phyloP scores from a whole-genome alignment of 257 asterid species.

The Orobanche coerulescens region DNA sequence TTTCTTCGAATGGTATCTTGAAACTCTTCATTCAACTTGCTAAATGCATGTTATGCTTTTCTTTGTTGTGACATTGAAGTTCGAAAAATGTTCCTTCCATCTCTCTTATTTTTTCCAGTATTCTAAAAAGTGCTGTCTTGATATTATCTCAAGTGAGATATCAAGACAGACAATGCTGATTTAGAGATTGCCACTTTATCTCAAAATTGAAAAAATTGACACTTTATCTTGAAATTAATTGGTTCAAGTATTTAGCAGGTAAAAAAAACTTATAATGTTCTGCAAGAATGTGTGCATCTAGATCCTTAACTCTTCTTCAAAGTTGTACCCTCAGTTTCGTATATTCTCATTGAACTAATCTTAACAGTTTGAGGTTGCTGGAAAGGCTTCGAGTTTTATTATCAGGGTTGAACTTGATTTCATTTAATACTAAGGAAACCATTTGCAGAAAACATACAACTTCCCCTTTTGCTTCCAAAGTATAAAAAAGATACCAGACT shows the following conservation, averaged over 20 bases:
- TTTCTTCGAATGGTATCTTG: slow-evolving; percentile 49
- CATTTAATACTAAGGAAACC: too few relatives aligned
- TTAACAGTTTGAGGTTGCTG: not conserved
- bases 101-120: not conserved
- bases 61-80: not conserved
- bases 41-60: slow-evolving; percentile 5
- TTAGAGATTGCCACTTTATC: not conserved
- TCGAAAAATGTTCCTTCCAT: not conserved
- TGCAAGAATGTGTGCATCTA: slow-evolving; percentile 1
- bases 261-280: not conserved
- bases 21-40: not conserved
- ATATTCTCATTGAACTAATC: not conserved
- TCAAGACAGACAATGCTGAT: not conserved
- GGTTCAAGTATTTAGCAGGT: not conserved
- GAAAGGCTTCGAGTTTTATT: not conserved
- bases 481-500: not conserved
- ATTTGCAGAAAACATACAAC: too few relatives aligned
- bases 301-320: not conserved
- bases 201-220: not conserved
- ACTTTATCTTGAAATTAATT: not conserved
- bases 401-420: slow-evolving; percentile 8
- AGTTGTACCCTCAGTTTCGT: not conserved
- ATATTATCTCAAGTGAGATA: not conserved
- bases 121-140: too few relatives aligned
- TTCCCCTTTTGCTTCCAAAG: slow-evolving; percentile 3